Evolutionary conservation across 2,329 filamentous ascomycete genomes (phyloP).

Genomic region (Aspergillus piperis): DNA sequence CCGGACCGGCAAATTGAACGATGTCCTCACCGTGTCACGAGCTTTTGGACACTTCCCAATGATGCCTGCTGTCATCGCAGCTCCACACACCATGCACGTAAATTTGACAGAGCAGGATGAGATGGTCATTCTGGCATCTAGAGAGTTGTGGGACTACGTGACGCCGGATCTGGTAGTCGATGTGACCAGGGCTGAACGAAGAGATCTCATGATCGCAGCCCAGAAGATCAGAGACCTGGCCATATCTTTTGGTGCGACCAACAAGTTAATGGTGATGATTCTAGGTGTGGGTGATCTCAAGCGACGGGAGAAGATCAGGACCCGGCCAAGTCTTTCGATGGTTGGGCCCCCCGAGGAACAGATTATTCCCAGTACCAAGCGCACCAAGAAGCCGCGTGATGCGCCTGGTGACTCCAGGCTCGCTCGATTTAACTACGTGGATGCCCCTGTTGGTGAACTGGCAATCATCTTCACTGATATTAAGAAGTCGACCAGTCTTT

Average conservation of each 20-base stretch:
- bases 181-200: constrained; percentile 80
- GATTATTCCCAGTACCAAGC: constrained; percentile 64
- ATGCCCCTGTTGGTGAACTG: constrained; percentile 85
- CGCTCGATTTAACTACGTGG: constrained; percentile 85
- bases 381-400: constrained; percentile 62
- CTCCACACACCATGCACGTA: constrained; percentile 77
- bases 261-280: constrained; percentile 99
- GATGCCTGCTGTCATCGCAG: constrained; percentile 90
- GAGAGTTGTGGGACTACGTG: constrained; percentile 93
- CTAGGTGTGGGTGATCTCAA: constrained; percentile 90
- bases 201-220: constrained; percentile 89
- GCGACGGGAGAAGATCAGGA: constrained; percentile 73
- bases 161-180: constrained; percentile 89
- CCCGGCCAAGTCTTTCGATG: constrained; percentile 80
- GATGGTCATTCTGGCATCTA: constrained; percentile 86
- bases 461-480: constrained; percentile 98
- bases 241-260: constrained; percentile 89
- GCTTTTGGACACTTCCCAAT: constrained; percentile 94
- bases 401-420: constrained; percentile 79
- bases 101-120: constrained; percentile 86
- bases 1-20: constrained; percentile 89
- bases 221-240: constrained; percentile 93
- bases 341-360: constrained; percentile 69
- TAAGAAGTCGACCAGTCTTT: constrained; percentile 94
- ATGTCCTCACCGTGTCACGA: constrained; percentile 84